A percentile compares a stretch with the other conserved stretches of the same genome.
These are phyloP conservation scores for Tolypocladium endophyticum DNA, from an alignment of 2,329 filamentous ascomycete genomes.

Conservation along the genomic window DNA sequence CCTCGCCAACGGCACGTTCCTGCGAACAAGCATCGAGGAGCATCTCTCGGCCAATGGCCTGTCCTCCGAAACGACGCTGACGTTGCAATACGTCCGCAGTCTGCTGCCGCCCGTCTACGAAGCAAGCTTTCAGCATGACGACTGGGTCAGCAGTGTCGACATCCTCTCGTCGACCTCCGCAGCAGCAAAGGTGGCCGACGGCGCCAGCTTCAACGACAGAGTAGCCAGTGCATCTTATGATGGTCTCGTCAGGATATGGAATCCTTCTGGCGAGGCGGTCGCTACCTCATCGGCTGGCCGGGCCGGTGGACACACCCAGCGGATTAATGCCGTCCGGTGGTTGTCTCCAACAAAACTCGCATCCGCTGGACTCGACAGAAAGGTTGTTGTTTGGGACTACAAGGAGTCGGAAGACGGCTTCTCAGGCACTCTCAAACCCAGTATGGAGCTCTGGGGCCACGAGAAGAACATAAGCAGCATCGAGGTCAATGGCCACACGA, in stretches of 20 bases:
- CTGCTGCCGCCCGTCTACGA: constrained; percentile 82
- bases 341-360: constrained; percentile 68
- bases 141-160: constrained; percentile 88
- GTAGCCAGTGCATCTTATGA: constrained; percentile 94
- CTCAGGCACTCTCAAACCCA: constrained; percentile 54
- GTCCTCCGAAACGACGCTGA: constrained; percentile 76
- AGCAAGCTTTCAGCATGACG: constrained; percentile 90
- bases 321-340: constrained; percentile 76
- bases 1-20: constrained; percentile 85
- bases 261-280: constrained; percentile 74
- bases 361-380: constrained; percentile 75
- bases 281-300: constrained; percentile 60
- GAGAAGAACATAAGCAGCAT: constrained; percentile 63
- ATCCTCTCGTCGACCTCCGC: constrained; percentile 60
- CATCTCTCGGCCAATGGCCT: constrained; percentile 80
- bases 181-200: constrained; percentile 37
- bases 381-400: constrained; percentile 85
- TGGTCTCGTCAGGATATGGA: constrained; percentile 80
- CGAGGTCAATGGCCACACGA: constrained; percentile 61
- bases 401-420: constrained; percentile 52
- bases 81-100: constrained; percentile 87
- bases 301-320: constrained; percentile 63
- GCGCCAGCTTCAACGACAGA: constrained; percentile 27
- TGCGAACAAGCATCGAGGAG: constrained; percentile 81
- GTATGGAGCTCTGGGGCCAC: constrained; percentile 78